Percentiles rank a stretch among this genome's conserved stretches.
Conservation (phyloP, 495 filamentous ascomycete genomes). For the Jackrogersella multiformis region DNA sequence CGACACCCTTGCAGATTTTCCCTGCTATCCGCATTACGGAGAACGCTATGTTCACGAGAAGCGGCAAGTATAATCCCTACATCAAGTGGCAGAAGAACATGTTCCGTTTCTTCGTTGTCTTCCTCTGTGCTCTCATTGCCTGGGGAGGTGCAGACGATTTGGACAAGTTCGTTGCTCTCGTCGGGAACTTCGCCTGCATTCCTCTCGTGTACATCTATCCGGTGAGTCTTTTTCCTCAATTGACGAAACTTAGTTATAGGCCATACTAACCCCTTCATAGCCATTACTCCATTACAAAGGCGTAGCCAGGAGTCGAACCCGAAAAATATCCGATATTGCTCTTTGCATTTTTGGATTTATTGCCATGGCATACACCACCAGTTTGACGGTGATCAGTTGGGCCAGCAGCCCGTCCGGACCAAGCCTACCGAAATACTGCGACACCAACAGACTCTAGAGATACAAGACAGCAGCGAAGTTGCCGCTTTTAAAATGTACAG, state of each 20-base stretch:
- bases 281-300: conserved; percentile 87
- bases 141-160: conserved; percentile 93
- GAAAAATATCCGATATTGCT: conserved; percentile 73
- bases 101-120: conserved; percentile 91
- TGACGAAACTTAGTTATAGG: background rate
- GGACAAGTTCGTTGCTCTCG: conserved; percentile 95
- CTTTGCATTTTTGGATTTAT: conserved; percentile 83
- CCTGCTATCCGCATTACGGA: conserved; percentile 87
- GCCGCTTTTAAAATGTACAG: conserved; percentile 24
- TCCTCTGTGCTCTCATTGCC: conserved; percentile 83
- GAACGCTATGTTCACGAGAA: conserved; percentile 71
- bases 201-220: conserved; percentile 98
- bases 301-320: conserved; percentile 70
- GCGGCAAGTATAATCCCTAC: conserved; percentile 92
- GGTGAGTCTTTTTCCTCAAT: conserved; percentile 61
- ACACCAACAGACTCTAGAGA: conserved; percentile 39
- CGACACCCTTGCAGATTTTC: conserved; percentile 95
- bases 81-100: conserved; percentile 99
- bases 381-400: conserved; percentile 86
- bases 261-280: conserved; percentile 56
- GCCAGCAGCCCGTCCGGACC: conserved; percentile 54
- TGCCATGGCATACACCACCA: conserved; percentile 90
- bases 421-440: conserved; percentile 59
- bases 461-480: background rate
- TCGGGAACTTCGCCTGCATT: conserved; percentile 97